Percentiles rank a stretch among this genome's conserved stretches.
These are phyloP conservation scores for Globisporangium ultimum DNA, from an alignment of 352 stramenopile species.

Conservation along the genomic window DNA sequence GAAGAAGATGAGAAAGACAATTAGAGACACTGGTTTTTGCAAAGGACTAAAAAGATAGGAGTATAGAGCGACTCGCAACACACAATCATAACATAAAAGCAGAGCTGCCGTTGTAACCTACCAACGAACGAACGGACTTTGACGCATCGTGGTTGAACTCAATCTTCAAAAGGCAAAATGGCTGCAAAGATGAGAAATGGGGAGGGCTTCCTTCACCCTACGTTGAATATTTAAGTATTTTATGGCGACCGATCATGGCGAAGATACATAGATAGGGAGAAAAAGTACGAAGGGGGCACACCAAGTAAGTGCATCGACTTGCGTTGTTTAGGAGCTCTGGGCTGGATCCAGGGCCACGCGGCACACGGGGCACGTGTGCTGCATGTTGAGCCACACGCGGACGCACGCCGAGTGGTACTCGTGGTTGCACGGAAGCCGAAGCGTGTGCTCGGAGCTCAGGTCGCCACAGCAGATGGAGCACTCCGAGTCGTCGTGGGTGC, in stretches of 20 bases:
- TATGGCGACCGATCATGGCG: neutral
- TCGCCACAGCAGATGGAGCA: constrained; percentile 66
- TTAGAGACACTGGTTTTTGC: neutral
- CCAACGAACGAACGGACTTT: neutral
- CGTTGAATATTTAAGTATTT: neutral
- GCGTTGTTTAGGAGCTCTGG: too few relatives aligned
- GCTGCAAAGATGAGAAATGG: neutral
- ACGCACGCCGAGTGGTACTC: constrained; percentile 65
- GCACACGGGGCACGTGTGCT: constrained; percentile 73
- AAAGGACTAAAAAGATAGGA: too few relatives aligned
- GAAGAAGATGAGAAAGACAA: constrained; percentile 77
- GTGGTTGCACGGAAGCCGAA: constrained; percentile 57
- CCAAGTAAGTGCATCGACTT: too few relatives aligned
- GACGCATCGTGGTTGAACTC: neutral
- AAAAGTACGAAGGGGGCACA: neutral
- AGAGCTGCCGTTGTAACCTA: neutral
- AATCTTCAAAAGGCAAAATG: neutral
- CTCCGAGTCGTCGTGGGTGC: constrained; percentile 39
- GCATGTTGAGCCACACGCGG: constrained; percentile 61
- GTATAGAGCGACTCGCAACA: too few relatives aligned
- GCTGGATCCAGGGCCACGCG: constrained; percentile 19
- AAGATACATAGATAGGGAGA: neutral
- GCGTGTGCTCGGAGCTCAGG: constrained; percentile 39
- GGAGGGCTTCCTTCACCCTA: constrained; percentile 3
- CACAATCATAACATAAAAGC: neutral